A percentile compares a stretch with the other conserved stretches of the same genome.
These are phyloP conservation scores for Mycena alexandri DNA, from an alignment of 768 basidiomycete genomes.

Conservation along the genomic window DNA sequence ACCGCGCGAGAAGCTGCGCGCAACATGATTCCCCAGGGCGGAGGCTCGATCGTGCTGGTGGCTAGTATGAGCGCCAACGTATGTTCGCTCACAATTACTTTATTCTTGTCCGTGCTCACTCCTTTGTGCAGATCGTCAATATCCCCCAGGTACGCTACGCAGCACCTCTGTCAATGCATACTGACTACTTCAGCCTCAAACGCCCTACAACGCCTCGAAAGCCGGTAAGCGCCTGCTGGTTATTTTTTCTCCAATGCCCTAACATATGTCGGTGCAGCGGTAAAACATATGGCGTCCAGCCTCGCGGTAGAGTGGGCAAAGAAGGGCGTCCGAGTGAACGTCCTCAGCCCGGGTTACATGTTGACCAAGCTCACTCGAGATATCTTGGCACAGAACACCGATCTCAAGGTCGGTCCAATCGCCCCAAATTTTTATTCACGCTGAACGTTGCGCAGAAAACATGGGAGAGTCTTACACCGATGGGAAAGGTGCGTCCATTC, in stretches of 20 bases:
- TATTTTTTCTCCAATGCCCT: neutral
- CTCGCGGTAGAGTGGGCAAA: slow-evolving; percentile 97
- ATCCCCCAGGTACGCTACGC: slow-evolving; percentile 73
- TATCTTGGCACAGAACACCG: slow-evolving; percentile 79
- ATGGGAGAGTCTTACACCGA: slow-evolving; percentile 88
- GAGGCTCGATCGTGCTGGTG: slow-evolving; percentile 87
- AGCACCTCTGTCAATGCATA: neutral
- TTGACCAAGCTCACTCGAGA: slow-evolving; percentile 89
- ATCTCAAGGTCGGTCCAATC: slow-evolving; percentile 72
- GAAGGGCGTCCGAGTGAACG: slow-evolving; percentile 88
- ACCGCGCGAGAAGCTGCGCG: slow-evolving; percentile 97
- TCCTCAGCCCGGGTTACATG: slow-evolving; percentile 91
- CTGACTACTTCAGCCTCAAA: slow-evolving; percentile 71
- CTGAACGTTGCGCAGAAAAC: slow-evolving; percentile 63
- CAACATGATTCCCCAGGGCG: slow-evolving; percentile 86
- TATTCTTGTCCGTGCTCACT: slow-evolving; percentile 22
- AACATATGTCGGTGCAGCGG: slow-evolving; percentile 61
- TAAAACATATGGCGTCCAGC: slow-evolving; percentile 93
- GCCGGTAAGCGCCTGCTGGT: slow-evolving; percentile 65
- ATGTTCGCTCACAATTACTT: slow-evolving; percentile 45
- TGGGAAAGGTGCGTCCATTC: slow-evolving; percentile 74
- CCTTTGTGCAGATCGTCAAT: slow-evolving; percentile 76
- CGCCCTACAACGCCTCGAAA: slow-evolving; percentile 97
- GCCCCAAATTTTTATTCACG: neutral
- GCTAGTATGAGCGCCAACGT: slow-evolving; percentile 94